phyloP scores from a whole-genome alignment of 2,329 filamentous ascomycete genomes.

The Xylariomycetidae sp. region DNA sequence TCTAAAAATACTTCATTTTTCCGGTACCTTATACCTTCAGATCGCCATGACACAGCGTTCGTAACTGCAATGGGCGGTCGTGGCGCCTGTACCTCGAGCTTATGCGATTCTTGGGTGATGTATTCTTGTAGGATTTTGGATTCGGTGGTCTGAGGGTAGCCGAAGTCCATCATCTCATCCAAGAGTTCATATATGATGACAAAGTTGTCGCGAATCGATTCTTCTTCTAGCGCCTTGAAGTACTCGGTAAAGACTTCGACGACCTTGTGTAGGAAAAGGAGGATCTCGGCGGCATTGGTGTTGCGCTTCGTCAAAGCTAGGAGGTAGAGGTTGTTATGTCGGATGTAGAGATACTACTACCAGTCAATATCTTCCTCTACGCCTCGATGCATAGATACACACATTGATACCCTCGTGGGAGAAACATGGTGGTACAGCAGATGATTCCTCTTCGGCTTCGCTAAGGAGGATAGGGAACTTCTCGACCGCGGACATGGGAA shows the following conservation, averaged over 20 bases:
- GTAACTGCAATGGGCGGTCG: conserved; percentile 96
- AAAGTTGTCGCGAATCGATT: conserved; percentile 98
- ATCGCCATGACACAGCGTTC: conserved; percentile 96
- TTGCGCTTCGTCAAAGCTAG: conserved; percentile 97
- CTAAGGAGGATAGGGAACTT: conserved; percentile 94
- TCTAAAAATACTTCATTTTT: conserved; percentile 99
- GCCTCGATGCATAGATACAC: no score
- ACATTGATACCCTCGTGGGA: conserved; percentile 98
- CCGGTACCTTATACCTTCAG: conserved; percentile 94
- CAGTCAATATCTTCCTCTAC: conserved; percentile 10
- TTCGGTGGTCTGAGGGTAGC: conserved; percentile 97
- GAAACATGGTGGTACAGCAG: conserved; percentile 94
- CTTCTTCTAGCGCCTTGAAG: conserved; percentile 98
- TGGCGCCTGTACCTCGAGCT: conserved; percentile 93
- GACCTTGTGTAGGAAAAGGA: conserved; percentile 95
- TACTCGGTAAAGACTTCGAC: conserved; percentile 99
- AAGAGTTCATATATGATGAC: conserved; percentile 98
- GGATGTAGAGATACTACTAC: conserved; percentile 92
- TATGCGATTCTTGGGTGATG: conserved; percentile 98
- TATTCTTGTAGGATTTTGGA: conserved; percentile 98
- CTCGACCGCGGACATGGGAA: conserved; percentile 98
- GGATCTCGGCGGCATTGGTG: conserved; percentile 96
- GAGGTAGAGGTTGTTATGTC: conserved; percentile 98
- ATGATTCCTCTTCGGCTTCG: conserved; percentile 98
- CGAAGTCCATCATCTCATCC: conserved; percentile 99